phyloP scores from a whole-genome alignment of 2,329 filamentous ascomycete species.

The Chaetomium olivaceum region DNA sequence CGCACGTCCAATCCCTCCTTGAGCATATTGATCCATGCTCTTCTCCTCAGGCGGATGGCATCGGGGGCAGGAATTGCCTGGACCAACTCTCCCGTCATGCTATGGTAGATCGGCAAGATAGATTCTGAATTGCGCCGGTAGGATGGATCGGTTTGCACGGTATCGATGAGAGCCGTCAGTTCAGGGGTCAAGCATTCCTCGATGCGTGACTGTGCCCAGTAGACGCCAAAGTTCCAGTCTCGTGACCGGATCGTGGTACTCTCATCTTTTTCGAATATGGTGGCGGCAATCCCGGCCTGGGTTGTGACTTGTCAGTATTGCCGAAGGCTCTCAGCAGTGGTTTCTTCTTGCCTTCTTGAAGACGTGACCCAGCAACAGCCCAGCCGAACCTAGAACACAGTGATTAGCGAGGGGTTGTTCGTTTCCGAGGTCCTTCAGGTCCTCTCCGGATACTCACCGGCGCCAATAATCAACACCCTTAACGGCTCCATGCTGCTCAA shows the following conservation, averaged over 20 bases:
- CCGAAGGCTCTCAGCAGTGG: background rate
- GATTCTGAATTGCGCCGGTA: conserved; percentile 31
- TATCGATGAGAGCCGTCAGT: conserved; percentile 30
- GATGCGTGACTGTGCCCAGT: conserved; percentile 38
- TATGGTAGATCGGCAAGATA: conserved; percentile 34
- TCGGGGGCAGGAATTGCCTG: conserved; percentile 34
- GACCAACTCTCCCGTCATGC: conserved; percentile 33
- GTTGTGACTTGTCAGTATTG: background rate
- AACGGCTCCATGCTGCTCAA: background rate
- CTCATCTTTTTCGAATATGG: conserved; percentile 39
- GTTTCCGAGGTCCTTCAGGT: background rate
- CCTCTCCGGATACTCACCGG: background rate
- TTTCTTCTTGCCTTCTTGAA: conserved; percentile 18
- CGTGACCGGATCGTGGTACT: conserved; percentile 32
- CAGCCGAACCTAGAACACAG: conserved; percentile 13
- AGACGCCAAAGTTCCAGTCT: conserved; percentile 40
- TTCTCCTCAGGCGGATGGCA: conserved; percentile 34
- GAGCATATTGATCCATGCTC: conserved; percentile 36
- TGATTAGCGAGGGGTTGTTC: background rate
- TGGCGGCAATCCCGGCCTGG: conserved; percentile 34
- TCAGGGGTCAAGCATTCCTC: conserved; percentile 35
- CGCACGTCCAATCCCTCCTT: conserved; percentile 35
- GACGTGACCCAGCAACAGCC: conserved; percentile 21
- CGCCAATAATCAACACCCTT: background rate
- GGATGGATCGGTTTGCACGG: conserved; percentile 33